phyloP scores from a whole-genome alignment of 768 basidiomycete species.

The Boletus vinaceobasis region DNA sequence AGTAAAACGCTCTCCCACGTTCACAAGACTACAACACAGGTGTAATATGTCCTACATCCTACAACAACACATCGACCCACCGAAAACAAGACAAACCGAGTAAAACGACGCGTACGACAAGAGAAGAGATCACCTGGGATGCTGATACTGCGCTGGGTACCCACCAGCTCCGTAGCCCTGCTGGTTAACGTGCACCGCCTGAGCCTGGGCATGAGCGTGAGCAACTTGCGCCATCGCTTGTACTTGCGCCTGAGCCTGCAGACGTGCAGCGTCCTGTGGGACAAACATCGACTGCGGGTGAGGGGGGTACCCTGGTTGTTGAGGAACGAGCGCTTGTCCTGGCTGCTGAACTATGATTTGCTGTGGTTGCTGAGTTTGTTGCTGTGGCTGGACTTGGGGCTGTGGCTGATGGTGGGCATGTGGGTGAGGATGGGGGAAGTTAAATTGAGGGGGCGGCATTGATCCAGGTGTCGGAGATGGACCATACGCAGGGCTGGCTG shows the following conservation, averaged over 20 bases:
- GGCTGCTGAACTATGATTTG: constrained; percentile 37
- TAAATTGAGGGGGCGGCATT: constrained; percentile 67
- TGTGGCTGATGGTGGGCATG: constrained; percentile 49
- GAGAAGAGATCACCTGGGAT: constrained; percentile 22
- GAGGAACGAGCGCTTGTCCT: constrained; percentile 37
- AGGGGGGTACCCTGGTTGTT: constrained; percentile 30
- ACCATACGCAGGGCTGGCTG: constrained; percentile 34
- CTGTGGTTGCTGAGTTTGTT: constrained; percentile 40
- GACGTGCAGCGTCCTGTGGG: constrained; percentile 32
- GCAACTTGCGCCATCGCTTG: constrained; percentile 39
- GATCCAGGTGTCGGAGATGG: constrained; percentile 44
- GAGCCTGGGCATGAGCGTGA: constrained; percentile 41
- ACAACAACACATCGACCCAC: neutral
- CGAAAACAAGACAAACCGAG: constrained; percentile 15
- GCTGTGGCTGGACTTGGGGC: constrained; percentile 41
- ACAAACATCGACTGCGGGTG: constrained; percentile 34
- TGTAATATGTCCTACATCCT: neutral
- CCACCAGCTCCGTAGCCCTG: constrained; percentile 28
- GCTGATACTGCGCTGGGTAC: constrained; percentile 33
- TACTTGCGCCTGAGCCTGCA: constrained; percentile 43
- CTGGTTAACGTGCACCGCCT: constrained; percentile 28
- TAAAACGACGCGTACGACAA: neutral
- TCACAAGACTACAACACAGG: constrained; percentile 3
- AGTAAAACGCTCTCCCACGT: constrained; percentile 26
- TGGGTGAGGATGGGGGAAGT: constrained; percentile 62